These are phyloP conservation scores for Aspergillus oerlinghausenensis DNA, from an alignment of 2,329 filamentous ascomycete genomes.

Conservation along the genomic window DNA sequence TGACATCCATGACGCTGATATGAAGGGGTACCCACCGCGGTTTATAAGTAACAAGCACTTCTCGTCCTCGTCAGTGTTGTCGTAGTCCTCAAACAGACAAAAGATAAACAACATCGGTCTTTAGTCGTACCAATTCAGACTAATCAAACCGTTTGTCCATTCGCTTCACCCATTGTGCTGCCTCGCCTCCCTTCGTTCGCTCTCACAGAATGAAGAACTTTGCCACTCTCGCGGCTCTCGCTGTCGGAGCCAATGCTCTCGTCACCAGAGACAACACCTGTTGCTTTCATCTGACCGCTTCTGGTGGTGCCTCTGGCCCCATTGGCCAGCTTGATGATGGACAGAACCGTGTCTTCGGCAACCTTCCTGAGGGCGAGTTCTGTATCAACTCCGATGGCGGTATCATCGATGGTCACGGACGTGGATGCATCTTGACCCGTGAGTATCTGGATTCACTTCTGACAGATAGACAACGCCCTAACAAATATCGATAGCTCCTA, in stretches of 20 bases:
- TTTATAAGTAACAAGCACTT: conserved; percentile 19
- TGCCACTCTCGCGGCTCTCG: conserved; percentile 34
- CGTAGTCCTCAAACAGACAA: background rate
- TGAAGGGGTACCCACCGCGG: conserved; percentile 9
- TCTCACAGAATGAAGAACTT: conserved; percentile 35
- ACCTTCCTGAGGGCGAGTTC: conserved; percentile 46
- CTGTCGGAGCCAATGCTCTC: conserved; percentile 41
- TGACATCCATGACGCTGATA: conserved; percentile 9
- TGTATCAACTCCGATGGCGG: conserved; percentile 51
- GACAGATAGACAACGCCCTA: background rate
- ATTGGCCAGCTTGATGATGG: conserved; percentile 60
- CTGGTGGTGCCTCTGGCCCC: conserved; percentile 47
- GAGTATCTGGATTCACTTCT: conserved; percentile 20
- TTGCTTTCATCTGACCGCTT: conserved; percentile 51
- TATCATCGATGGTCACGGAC: conserved; percentile 53
- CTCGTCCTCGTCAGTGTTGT: background rate
- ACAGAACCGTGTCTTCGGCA: conserved; percentile 56
- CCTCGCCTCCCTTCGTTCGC: conserved; percentile 4
- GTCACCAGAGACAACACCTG: conserved; percentile 39
- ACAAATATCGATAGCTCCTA: conserved; percentile 40
- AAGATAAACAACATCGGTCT: conserved; percentile 3
- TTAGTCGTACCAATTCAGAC: background rate
- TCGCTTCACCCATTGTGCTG: conserved; percentile 8
- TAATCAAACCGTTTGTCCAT: conserved; percentile 4
- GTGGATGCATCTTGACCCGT: conserved; percentile 62